Base-by-base conservation (phyloP, 2,329 filamentous ascomycete genomes). In the Nothopassalora personata region DNA sequence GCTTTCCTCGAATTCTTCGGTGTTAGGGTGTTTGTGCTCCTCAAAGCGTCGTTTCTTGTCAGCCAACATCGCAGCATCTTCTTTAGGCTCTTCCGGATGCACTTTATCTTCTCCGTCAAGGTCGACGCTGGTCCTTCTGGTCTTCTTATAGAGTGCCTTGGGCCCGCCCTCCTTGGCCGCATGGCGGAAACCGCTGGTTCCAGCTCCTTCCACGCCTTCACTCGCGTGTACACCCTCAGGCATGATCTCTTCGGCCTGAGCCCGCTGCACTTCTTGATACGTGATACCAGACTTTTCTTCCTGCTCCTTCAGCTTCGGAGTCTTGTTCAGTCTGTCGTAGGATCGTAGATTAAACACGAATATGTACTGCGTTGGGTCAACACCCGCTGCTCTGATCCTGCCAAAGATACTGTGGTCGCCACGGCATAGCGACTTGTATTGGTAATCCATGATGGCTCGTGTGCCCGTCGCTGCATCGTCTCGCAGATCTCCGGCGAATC, bases 401-500 rank as follows among this genome's bases (percentile, higher is more conserved):
- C 84, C 91, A 67, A 89, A 94, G 54, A 99, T 97, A 4, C 91
- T 96, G 71, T 97, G 81, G 64, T 95, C 88, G 5, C 94, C 94
- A 48, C 94, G 87, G 70, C 88, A 90, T 65, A 99, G 96, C 0
- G 91, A 96, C 75, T 95, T 96, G 80, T 94, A 99, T 72, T 97
- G 94, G 70, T 96, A 97, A 72, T 97, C 92, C 91, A 99, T 97
- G 69, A 97, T 99, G 10, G 92, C 93, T 52, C 91, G 78, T 0
- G 93, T 97, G 9, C 93, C 93, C 1, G 85, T 84, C 0, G 93
- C 93, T 19, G 89, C 91, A 67, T 90, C 86, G 11, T 91, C 86
- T 58, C 92, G 81, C 31, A 99, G 80, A 70, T 97, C 93, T 49
- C 93, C 93, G 0, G 93, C 92, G 68, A 99, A 99, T 0, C 93